These are phyloP conservation scores for Gossypium arboreum DNA, from an alignment of 345 rosid genomes.

Conservation along the genomic window DNA sequence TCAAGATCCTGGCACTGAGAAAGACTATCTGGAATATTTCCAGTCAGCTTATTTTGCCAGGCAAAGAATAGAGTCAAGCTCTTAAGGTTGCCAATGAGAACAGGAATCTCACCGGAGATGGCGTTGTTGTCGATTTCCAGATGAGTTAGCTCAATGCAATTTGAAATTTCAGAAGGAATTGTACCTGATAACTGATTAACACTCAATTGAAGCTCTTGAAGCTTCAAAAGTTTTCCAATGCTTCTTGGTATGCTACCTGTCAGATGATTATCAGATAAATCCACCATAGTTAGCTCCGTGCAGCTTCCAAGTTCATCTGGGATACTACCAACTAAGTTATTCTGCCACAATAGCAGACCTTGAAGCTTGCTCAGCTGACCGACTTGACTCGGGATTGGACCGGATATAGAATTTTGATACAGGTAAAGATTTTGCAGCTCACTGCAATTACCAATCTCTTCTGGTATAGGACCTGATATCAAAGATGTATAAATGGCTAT, in stretches of 20 bases:
- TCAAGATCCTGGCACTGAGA: slow-evolving; percentile 71
- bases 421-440: slow-evolving; percentile 78
- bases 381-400: slow-evolving; percentile 56
- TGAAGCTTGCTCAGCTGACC: slow-evolving; percentile 79
- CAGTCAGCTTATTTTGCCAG: slow-evolving; percentile 84
- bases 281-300: slow-evolving; percentile 58
- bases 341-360: slow-evolving; percentile 84
- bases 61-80: slow-evolving; percentile 81
- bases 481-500: slow-evolving; percentile 74
- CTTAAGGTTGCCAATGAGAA: slow-evolving; percentile 48
- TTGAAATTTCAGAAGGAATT: slow-evolving; percentile 65
- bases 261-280: slow-evolving; percentile 73
- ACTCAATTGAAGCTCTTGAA: slow-evolving; percentile 83
- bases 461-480: slow-evolving; percentile 72
- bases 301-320: slow-evolving; percentile 70
- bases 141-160: slow-evolving; percentile 62
- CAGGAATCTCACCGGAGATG: slow-evolving; percentile 76
- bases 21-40: slow-evolving; percentile 62
- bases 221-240: slow-evolving; percentile 70
- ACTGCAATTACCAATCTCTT: slow-evolving; percentile 78
- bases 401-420: slow-evolving; percentile 85
- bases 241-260: slow-evolving; percentile 75
- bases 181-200: slow-evolving; percentile 79
- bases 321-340: slow-evolving; percentile 74
- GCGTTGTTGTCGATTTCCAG: slow-evolving; percentile 75